Conservation (phyloP, 2,329 filamentous ascomycete species). For the Paramyrothecium sp. region DNA sequence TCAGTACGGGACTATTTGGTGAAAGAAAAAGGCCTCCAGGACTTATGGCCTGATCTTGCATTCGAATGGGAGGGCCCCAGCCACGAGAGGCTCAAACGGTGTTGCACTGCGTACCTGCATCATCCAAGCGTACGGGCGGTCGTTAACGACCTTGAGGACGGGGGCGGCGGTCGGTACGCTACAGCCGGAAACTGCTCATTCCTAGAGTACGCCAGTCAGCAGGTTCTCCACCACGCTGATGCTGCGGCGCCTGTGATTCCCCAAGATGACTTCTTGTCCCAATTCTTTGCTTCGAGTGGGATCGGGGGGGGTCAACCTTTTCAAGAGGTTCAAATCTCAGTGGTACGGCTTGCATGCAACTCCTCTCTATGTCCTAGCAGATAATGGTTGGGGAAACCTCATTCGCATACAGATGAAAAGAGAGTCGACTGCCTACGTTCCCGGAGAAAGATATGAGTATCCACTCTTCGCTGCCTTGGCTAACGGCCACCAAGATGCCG, state of each 20-base stretch:
- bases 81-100: conserved; percentile 43
- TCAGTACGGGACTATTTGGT: conserved; percentile 47
- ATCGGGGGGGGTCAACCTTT: conserved; percentile 24
- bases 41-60: conserved; percentile 28
- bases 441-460: conserved; percentile 26
- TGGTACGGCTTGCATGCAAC: conserved; percentile 20
- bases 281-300: conserved; percentile 25
- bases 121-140: conserved; percentile 2
- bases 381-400: conserved; percentile 16
- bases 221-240: conserved; percentile 40
- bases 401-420: conserved; percentile 22
- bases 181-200: conserved; percentile 35
- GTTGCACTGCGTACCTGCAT: conserved; percentile 39
- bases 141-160: not conserved
- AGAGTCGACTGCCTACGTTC: conserved; percentile 14
- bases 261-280: conserved; percentile 28
- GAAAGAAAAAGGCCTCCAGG: conserved; percentile 25
- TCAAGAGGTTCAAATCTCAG: conserved; percentile 21
- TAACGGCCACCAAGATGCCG: conserved; percentile 22
- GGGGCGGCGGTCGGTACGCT: not conserved
- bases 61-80: conserved; percentile 28
- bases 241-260: conserved; percentile 21
- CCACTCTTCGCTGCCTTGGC: conserved; percentile 34
- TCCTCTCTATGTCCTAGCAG: conserved; percentile 34
- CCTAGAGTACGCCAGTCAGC: conserved; percentile 40